These are phyloP conservation scores for Helminthosporium solani DNA, from an alignment of 2,329 filamentous ascomycete species.

Conservation along the genomic window DNA sequence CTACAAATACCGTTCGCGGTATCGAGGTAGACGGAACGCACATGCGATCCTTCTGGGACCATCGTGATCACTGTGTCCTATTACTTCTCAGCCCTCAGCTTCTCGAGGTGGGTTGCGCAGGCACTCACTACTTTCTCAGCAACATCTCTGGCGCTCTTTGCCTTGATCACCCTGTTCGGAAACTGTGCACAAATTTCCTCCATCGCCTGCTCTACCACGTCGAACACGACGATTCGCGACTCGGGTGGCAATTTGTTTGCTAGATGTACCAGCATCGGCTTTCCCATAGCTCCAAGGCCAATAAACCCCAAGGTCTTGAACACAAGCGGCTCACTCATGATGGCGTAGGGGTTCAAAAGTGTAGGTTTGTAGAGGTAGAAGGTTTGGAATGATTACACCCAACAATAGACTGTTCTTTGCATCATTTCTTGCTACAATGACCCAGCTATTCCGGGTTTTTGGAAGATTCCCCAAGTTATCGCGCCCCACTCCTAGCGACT, in stretches of 20 bases:
- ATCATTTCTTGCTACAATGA: neutral
- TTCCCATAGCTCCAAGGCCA: constrained; percentile 58
- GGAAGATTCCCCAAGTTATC: neutral
- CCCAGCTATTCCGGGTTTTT: neutral
- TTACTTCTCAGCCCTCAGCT: constrained; percentile 5
- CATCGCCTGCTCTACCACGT: constrained; percentile 48
- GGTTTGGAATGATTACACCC: neutral
- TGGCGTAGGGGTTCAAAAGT: neutral
- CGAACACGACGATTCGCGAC: constrained; percentile 51
- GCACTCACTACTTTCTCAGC: constrained; percentile 52
- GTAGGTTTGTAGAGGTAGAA: neutral
- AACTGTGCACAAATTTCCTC: constrained; percentile 47
- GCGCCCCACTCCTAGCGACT: neutral
- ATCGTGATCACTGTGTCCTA: constrained; percentile 55
- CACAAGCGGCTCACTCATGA: constrained; percentile 21
- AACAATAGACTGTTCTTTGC: neutral
- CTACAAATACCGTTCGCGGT: constrained; percentile 46
- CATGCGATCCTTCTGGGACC: constrained; percentile 56
- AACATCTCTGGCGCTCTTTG: constrained; percentile 50
- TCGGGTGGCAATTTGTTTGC: constrained; percentile 48
- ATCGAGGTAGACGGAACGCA: constrained; percentile 54
- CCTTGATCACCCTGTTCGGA: constrained; percentile 42
- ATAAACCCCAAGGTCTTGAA: constrained; percentile 51
- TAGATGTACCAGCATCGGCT: constrained; percentile 55
- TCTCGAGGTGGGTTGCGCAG: neutral